Percentiles rank a stretch among this genome's conserved stretches.
Conservation (phyloP, 1,284 basidiomycete genomes). For the Boletus nobilissimus region DNA sequence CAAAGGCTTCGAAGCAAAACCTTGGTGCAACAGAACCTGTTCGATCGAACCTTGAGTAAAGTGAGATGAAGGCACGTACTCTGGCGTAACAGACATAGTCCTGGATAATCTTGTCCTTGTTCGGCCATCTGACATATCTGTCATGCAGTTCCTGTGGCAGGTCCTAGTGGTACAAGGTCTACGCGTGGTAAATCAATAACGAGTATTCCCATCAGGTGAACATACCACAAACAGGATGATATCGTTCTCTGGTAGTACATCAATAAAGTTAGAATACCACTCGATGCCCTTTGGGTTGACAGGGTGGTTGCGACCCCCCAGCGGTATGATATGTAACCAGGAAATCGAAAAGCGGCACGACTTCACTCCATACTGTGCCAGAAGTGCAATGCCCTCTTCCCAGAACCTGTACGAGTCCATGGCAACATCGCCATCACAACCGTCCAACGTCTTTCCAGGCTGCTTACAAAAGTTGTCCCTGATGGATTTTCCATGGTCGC, state of each 20-base stretch:
- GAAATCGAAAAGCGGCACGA: slow-evolving; percentile 77
- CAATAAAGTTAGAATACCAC: slow-evolving; percentile 75
- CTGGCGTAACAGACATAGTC: slow-evolving; percentile 75
- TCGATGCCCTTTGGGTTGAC: slow-evolving; percentile 74
- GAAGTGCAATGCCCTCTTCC: slow-evolving; percentile 74
- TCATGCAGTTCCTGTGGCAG: slow-evolving; percentile 51
- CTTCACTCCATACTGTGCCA: slow-evolving; percentile 66
- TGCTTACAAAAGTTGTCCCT: slow-evolving; percentile 79
- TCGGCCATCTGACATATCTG: slow-evolving; percentile 58
- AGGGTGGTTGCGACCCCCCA: slow-evolving; percentile 76
- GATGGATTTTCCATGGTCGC: slow-evolving; percentile 71
- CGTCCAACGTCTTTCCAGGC: slow-evolving; percentile 75
- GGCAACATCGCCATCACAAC: slow-evolving; percentile 72
- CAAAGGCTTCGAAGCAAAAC: slow-evolving; percentile 79
- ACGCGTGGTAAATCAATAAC: slow-evolving; percentile 8
- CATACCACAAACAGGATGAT: slow-evolving; percentile 77
- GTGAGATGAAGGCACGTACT: slow-evolving; percentile 47
- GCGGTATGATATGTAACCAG: slow-evolving; percentile 79
- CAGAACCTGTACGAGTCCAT: slow-evolving; percentile 77
- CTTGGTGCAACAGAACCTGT: slow-evolving; percentile 42
- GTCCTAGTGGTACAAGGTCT: slow-evolving; percentile 84
- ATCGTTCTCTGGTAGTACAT: slow-evolving; percentile 68
- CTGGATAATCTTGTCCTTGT: slow-evolving; percentile 48
- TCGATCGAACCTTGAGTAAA: slow-evolving; percentile 5
- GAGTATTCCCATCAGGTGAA: slow-evolving; percentile 15